A percentile compares a stretch with the other conserved stretches of the same genome.
Evolutionary conservation across 2,329 filamentous ascomycete species (phyloP).

Genomic region (Stachybotrys elegans): DNA sequence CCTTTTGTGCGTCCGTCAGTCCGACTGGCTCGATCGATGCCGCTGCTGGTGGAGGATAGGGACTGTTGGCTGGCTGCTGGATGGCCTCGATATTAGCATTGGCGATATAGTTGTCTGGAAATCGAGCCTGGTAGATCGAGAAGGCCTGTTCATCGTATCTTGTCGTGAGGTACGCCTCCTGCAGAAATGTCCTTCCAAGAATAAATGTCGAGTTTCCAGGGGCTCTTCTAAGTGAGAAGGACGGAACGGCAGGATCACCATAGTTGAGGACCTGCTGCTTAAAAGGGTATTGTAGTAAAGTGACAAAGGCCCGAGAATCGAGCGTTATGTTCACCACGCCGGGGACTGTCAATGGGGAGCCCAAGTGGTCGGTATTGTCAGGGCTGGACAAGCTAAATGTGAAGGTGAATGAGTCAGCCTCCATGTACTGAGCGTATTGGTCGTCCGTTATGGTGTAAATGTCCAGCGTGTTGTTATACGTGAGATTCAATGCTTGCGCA

Average conservation of each 20-base stretch:
- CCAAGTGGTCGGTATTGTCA: slow-evolving; percentile 49
- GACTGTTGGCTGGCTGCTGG: slow-evolving; percentile 37
- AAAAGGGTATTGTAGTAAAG: slow-evolving; percentile 45
- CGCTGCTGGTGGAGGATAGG: slow-evolving; percentile 36
- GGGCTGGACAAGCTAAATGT: slow-evolving; percentile 53
- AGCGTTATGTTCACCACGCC: slow-evolving; percentile 54
- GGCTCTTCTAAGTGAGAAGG: slow-evolving; percentile 61
- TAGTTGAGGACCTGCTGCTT: slow-evolving; percentile 36
- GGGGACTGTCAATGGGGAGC: slow-evolving; percentile 39
- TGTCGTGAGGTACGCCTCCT: slow-evolving; percentile 59
- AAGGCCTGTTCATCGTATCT: slow-evolving; percentile 50
- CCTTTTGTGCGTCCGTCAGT: slow-evolving; percentile 36
- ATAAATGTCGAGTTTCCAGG: slow-evolving; percentile 50
- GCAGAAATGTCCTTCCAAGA: slow-evolving; percentile 64
- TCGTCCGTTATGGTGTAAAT: slow-evolving; percentile 60
- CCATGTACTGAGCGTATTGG: slow-evolving; percentile 43
- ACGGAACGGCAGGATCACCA: slow-evolving; percentile 43
- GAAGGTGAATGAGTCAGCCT: slow-evolving; percentile 43
- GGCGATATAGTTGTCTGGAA: slow-evolving; percentile 37
- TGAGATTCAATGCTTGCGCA: slow-evolving; percentile 57
- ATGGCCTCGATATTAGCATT: slow-evolving; percentile 38
- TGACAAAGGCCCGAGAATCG: slow-evolving; percentile 44
- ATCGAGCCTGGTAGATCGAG: slow-evolving; percentile 50
- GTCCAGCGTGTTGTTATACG: slow-evolving; percentile 57
- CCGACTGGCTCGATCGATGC: slow-evolving; percentile 10